Evolutionary conservation across 208 protist genomes (phyloP), one percentile per base, ranked within the genome.

Genomic region (Acanthamoeba divionensis): DNA sequence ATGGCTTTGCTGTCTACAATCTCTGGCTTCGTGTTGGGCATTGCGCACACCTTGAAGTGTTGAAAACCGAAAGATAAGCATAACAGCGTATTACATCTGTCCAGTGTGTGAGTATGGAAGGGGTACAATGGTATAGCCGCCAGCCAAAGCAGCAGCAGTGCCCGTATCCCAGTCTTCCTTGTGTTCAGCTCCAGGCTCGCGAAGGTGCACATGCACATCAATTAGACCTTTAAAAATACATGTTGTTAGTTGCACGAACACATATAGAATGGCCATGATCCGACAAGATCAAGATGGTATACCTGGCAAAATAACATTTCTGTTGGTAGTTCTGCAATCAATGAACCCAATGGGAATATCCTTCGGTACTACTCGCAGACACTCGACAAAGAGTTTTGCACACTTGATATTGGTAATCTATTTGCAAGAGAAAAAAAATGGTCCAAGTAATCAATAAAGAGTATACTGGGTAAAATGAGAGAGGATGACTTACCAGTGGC

Each of bases 191-290:
- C 97, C 97, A 24, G 97, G 97, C 89, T 98, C 97, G 41, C 97
- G 94, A 75, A 98, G 95, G 93, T 98, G 97, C 0, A 98, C 97
- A 91, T 98, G 97, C 54, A 97, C 96, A 94, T 98, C 97, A 48
- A 98, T 96, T 10, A 98, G 93, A 55, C 95, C n/a, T n/a, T n/a
- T n/a, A n/a, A n/a, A n/a, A n/a, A n/a, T n/a, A n/a, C n/a, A n/a
- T 90, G 7, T n/a, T n/a, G n/a, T n/a, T n/a, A n/a, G n/a, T n/a
- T n/a, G n/a, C n/a, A n/a, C n/a, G n/a, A n/a, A n/a, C n/a, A n/a
- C n/a, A n/a, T n/a, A n/a, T n/a, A n/a, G n/a, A n/a, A n/a, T n/a
- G n/a, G n/a, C n/a, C n/a, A n/a, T n/a, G n/a, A n/a, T n/a, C n/a
- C n/a, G n/a, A n/a, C n/a, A n/a, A n/a, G n/a, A n/a, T n/a, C n/a